Evolutionary conservation across 305 asterid species (phyloP).

Genomic region (Nicotiana rustica): DNA sequence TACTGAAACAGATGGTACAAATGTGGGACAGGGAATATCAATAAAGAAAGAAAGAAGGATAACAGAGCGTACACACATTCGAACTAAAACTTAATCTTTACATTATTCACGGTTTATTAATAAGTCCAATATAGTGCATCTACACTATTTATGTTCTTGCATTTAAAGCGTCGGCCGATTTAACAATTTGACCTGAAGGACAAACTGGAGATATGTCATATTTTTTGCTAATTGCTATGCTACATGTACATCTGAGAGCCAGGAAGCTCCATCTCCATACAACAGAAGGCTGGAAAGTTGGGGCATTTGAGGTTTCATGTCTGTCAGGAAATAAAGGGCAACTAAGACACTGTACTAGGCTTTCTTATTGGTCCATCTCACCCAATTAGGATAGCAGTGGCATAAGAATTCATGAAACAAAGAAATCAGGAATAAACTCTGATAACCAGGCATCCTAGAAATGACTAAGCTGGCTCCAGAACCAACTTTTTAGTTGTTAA

Average conservation of each 20-base stretch:
- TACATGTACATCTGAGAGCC: neutral
- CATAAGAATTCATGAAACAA: no score
- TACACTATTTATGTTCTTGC: constrained; percentile 9
- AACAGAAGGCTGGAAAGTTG: neutral
- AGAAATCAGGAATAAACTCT: no score
- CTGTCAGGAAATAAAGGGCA: neutral
- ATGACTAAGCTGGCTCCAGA: no score
- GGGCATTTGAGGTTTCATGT: neutral
- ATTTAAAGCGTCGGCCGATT: neutral
- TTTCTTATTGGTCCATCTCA: no score
- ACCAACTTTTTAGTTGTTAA: no score
- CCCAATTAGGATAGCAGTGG: no score
- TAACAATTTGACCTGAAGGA: neutral
- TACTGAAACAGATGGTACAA: constrained; percentile 21
- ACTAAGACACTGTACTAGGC: neutral
- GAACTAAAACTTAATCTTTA: neutral
- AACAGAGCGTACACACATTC: neutral
- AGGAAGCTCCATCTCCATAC: neutral
- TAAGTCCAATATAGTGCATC: constrained; percentile 4
- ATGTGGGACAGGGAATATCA: neutral
- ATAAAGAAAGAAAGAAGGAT: neutral
- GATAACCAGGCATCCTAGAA: no score
- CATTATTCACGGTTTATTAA: neutral
- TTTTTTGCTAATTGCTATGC: neutral
- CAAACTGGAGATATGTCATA: neutral